Evolutionary conservation across 1,284 basidiomycete species (phyloP).

Genomic region (Ceratobasidium sp.): DNA sequence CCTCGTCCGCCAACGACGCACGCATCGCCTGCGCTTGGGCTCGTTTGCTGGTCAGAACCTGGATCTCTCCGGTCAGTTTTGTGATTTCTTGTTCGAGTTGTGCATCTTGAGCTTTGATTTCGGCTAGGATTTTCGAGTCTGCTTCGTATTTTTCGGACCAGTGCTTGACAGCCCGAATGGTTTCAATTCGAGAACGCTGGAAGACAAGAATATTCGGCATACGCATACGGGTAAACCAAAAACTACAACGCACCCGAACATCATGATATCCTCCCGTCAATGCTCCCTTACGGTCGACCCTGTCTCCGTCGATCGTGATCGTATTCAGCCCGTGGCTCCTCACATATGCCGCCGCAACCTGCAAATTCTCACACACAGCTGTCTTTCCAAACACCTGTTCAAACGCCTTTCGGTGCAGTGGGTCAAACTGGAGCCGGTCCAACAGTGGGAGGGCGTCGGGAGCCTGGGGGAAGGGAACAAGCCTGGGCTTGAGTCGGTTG

Average conservation of each 20-base stretch:
- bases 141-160: conserved; percentile 81
- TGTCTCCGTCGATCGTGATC: conserved; percentile 97
- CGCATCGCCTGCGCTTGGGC: conserved; percentile 76
- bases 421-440: conserved; percentile 84
- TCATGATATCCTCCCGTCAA: conserved; percentile 98
- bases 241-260: conserved; percentile 60
- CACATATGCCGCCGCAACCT: conserved; percentile 93
- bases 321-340: conserved; percentile 95
- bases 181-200: conserved; percentile 84
- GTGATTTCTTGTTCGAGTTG: conserved; percentile 91
- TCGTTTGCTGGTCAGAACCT: conserved; percentile 76
- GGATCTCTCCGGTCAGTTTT: conserved; percentile 75
- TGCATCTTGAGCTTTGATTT: conserved; percentile 77
- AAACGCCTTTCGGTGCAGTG: conserved; percentile 81
- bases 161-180: conserved; percentile 78
- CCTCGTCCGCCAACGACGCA: conserved; percentile 74
- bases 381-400: conserved; percentile 99
- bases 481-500: conserved; percentile 91
- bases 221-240: not conserved
- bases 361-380: conserved; percentile 92
- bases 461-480: conserved; percentile 73
- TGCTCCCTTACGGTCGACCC: conserved; percentile 95
- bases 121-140: conserved; percentile 71
- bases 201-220: not conserved
- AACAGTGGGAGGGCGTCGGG: conserved; percentile 90